A percentile compares a stretch with the other conserved stretches of the same genome.
Conservation (phyloP, 345 rosid genomes). For the Eucalyptus tenuipes region DNA sequence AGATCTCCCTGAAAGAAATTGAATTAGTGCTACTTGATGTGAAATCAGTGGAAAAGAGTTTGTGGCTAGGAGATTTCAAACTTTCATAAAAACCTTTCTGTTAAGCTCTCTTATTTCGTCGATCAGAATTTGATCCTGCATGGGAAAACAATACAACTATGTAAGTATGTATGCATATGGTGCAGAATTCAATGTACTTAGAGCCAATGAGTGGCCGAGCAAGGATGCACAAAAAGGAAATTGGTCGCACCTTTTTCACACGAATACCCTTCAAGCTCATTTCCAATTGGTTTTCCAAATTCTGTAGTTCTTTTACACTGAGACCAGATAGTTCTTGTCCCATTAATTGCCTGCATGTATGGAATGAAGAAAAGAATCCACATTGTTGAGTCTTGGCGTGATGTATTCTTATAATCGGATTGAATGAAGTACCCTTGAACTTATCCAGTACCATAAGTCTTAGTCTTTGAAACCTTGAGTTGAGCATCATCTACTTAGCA, state of each 20-base stretch:
- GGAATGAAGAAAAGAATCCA: background rate
- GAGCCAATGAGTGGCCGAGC: background rate
- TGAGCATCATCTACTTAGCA: background rate
- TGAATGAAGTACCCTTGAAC: background rate
- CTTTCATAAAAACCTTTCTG: conserved; percentile 28
- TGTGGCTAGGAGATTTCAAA: background rate
- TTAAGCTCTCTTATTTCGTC: conserved; percentile 52
- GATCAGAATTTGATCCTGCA: conserved; percentile 46
- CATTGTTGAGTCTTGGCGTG: background rate
- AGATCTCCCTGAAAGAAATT: conserved; percentile 35
- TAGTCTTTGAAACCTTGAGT: background rate
- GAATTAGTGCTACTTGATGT: background rate
- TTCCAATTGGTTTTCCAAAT: conserved; percentile 62
- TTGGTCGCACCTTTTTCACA: conserved; percentile 36
- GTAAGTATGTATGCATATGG: background rate
- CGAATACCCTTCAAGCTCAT: conserved; percentile 55
- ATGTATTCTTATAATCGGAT: background rate
- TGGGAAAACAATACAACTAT: background rate
- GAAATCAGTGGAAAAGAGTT: background rate
- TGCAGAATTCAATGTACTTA: background rate
- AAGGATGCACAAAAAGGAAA: background rate
- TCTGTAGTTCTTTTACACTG: conserved; percentile 40
- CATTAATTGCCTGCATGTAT: conserved; percentile 48
- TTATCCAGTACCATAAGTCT: background rate
- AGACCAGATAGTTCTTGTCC: conserved; percentile 79